Evolutionary conservation across 129 eudicot species (phyloP).

Genomic region (Deinandra increscens): DNA sequence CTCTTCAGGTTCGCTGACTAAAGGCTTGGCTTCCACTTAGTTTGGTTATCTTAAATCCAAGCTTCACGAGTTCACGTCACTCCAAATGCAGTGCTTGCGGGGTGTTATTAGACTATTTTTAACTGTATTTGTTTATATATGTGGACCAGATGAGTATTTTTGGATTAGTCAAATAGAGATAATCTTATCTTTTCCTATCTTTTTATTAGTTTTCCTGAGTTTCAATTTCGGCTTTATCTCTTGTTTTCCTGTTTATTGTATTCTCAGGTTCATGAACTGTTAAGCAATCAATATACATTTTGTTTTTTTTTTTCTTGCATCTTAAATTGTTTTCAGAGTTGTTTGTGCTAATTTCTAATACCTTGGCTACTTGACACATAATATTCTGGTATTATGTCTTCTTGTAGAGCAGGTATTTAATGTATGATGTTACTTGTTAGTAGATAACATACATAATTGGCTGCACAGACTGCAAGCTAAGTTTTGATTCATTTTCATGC

Average conservation of each 20-base stretch:
- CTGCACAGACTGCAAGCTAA: not conserved
- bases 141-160: not conserved
- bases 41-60: not conserved
- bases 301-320: not conserved
- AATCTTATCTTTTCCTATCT: not conserved
- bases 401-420: not conserved
- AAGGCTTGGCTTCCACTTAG: not conserved
- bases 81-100: not conserved
- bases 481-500: not conserved
- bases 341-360: not conserved
- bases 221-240: not conserved
- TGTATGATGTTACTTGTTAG: not conserved
- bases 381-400: slow-evolving; percentile 1
- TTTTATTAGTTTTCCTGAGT: not conserved
- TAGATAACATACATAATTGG: not conserved
- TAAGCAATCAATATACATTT: not conserved
- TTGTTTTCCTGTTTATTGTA: not conserved
- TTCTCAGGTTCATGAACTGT: not conserved
- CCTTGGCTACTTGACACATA: not conserved
- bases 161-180: not conserved
- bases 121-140: not conserved
- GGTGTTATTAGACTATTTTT: not conserved
- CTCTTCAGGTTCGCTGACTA: not conserved
- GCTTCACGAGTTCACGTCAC: not conserved
- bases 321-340: not conserved